A percentile compares a stretch with the other conserved stretches of the same genome.
phyloP scores from a whole-genome alignment of 1,284 basidiomycete genomes.

The Apiotrichum akiyoshidainum region DNA sequence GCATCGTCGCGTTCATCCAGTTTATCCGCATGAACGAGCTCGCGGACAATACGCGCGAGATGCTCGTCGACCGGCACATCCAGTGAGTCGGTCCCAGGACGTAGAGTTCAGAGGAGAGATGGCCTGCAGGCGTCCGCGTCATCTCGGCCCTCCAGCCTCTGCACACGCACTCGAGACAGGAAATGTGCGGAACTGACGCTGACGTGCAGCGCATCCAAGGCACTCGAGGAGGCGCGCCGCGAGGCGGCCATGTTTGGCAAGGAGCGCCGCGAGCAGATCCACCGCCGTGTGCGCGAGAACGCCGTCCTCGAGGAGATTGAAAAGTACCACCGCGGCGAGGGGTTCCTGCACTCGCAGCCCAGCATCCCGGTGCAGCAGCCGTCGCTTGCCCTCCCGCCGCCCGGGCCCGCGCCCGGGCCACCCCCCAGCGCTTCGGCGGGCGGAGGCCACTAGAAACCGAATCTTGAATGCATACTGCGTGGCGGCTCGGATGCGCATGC shows the following conservation, averaged over 20 bases:
- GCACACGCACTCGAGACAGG: not conserved
- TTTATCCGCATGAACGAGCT: constrained; percentile 22
- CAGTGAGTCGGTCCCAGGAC: constrained; percentile 28
- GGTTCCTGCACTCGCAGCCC: not conserved
- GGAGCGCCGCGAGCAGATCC: constrained; percentile 45
- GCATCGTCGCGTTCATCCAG: constrained; percentile 7
- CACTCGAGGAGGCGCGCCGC: constrained; percentile 42
- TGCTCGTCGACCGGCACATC: constrained; percentile 36
- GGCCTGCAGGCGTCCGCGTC: too few relatives aligned
- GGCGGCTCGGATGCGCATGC: too few relatives aligned
- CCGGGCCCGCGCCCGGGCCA: not conserved
- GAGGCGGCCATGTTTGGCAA: constrained; percentile 45
- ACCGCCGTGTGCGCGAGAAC: constrained; percentile 38
- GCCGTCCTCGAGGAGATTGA: constrained; percentile 43
- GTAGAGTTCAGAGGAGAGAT: not conserved
- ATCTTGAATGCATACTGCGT: too few relatives aligned
- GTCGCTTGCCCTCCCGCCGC: not conserved
- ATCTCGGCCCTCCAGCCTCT: too few relatives aligned
- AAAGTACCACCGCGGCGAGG: constrained; percentile 30
- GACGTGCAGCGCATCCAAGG: constrained; percentile 42
- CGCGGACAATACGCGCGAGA: constrained; percentile 26
- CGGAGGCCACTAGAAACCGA: too few relatives aligned
- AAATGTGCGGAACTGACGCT: not conserved
- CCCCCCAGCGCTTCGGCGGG: too few relatives aligned
- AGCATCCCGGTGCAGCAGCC: too few relatives aligned